These are phyloP conservation scores for Candida coquimbonensis DNA, from an alignment of 805 yeast species.

Conservation along the genomic window DNA sequence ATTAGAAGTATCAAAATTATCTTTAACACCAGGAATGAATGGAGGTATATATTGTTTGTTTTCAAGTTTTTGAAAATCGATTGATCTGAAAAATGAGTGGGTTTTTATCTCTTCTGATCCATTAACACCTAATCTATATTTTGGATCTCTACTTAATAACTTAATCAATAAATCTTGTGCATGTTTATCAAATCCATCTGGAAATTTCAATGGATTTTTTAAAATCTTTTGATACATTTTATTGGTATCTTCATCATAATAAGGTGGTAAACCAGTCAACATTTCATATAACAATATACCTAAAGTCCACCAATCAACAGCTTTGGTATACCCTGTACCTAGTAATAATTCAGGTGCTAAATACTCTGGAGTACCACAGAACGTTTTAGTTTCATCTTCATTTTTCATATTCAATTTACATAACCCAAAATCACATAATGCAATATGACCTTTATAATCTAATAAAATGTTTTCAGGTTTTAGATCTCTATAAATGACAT, in stretches of 20 bases:
- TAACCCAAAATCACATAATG: conserved; percentile 93
- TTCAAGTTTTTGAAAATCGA: conserved; percentile 81
- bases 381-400: conserved; percentile 83
- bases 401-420: conserved; percentile 93
- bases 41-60: conserved; percentile 92
- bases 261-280: conserved; percentile 96
- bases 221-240: conserved; percentile 91
- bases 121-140: conserved; percentile 62
- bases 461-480: conserved; percentile 93
- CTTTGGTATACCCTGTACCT: conserved; percentile 91
- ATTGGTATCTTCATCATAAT: conserved; percentile 88
- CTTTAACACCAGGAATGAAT: conserved; percentile 84
- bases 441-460: conserved; percentile 97
- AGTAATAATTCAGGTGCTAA: conserved; percentile 89
- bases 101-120: conserved; percentile 81
- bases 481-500: conserved; percentile 90
- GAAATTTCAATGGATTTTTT: conserved; percentile 84
- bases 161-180: conserved; percentile 76
- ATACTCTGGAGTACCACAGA: conserved; percentile 98
- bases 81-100: conserved; percentile 81
- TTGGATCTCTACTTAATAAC: conserved; percentile 79
- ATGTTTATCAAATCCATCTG: conserved; percentile 77
- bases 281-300: conserved; percentile 92
- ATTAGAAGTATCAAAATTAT: conserved; percentile 84
- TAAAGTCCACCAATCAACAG: conserved; percentile 98